phyloP scores from a whole-genome alignment of 139 green algal species.

The Chlamydomonas asymmetrica region DNA sequence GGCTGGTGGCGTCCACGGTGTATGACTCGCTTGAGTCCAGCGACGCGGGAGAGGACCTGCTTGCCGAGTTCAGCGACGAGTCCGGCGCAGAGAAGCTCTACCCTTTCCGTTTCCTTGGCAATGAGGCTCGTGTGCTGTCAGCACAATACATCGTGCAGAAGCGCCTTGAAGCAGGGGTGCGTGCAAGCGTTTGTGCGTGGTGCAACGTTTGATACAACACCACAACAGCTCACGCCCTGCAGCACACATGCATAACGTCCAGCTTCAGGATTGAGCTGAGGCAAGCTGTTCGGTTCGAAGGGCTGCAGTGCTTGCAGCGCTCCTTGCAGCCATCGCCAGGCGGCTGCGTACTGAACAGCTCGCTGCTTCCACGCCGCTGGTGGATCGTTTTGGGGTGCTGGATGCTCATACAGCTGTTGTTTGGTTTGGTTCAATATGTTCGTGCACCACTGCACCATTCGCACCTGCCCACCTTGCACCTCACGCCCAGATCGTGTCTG shows the following conservation, averaged over 20 bases:
- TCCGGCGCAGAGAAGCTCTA: too few species aligned
- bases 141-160: slow-evolving; percentile 61
- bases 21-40: slow-evolving; percentile 63
- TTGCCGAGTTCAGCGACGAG: too few species aligned
- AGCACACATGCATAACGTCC: too few species aligned
- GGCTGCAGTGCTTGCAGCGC: too few species aligned
- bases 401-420: neutral
- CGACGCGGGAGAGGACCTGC: slow-evolving; percentile 44
- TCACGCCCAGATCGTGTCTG: neutral
- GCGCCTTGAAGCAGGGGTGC: slow-evolving; percentile 37
- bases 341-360: too few species aligned
- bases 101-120: slow-evolving; percentile 68
- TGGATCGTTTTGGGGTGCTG: slow-evolving; percentile 5
- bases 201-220: neutral
- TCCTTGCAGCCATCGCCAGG: too few species aligned
- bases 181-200: neutral
- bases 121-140: slow-evolving; percentile 43
- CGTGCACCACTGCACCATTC: neutral
- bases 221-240: neutral
- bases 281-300: too few species aligned
- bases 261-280: too few species aligned
- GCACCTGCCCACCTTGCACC: neutral
- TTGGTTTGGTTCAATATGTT: neutral
- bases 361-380: too few species aligned
- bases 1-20: slow-evolving; percentile 60